Conservation (phyloP, 768 basidiomycete species). For the Collybia sordida region DNA sequence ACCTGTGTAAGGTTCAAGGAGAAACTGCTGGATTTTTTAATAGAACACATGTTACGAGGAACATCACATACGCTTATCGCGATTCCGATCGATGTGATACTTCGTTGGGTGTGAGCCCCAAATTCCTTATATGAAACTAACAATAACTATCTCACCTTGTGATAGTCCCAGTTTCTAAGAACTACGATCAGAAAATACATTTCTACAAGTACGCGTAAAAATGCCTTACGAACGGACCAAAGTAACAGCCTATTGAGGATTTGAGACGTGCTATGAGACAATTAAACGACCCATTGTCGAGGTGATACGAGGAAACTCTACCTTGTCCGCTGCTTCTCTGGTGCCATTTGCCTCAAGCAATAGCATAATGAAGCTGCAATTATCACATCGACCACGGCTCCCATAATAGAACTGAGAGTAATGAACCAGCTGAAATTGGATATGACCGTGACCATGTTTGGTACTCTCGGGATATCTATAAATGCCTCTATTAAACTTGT, state of each 20-base stretch:
- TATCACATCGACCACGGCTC: constrained; percentile 21
- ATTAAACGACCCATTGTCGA: too few relatives aligned
- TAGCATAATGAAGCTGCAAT: constrained; percentile 20
- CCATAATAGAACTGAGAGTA: constrained; percentile 15
- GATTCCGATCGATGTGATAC: constrained; percentile 20
- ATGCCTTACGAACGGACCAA: constrained; percentile 22
- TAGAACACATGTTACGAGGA: too few relatives aligned
- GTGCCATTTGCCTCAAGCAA: constrained; percentile 7
- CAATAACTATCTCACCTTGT: constrained; percentile 14
- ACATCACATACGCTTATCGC: constrained; percentile 18
- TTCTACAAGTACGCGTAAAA: neutral
- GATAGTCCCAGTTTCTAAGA: constrained; percentile 22
- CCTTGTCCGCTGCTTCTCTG: neutral
- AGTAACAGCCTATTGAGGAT: constrained; percentile 18
- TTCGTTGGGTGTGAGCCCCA: neutral
- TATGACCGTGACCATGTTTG: constrained; percentile 16
- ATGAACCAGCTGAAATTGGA: constrained; percentile 22
- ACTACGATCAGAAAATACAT: neutral
- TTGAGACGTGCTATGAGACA: constrained; percentile 17
- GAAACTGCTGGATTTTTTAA: too few relatives aligned
- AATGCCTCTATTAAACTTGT: constrained; percentile 16
- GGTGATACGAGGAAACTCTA: neutral
- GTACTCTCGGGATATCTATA: constrained; percentile 19
- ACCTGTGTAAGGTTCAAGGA: too few relatives aligned
- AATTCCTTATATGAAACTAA: too few relatives aligned